Conservation (phyloP, 2,329 filamentous ascomycete species). For the Lecanicillium sp. region DNA sequence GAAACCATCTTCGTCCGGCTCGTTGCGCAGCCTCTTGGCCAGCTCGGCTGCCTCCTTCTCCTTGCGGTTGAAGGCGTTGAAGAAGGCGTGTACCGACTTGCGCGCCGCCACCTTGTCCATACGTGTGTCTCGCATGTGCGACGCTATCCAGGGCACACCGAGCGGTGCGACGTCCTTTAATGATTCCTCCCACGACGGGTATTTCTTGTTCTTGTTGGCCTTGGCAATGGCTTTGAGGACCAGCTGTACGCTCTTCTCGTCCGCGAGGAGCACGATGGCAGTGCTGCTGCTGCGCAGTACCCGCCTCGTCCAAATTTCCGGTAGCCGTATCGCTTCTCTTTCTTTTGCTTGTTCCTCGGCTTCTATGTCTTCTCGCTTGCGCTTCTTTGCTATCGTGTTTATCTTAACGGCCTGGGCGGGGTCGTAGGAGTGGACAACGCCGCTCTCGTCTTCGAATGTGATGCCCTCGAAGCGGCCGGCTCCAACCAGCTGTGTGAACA, state of each 20-base stretch:
- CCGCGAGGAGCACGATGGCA: conserved; percentile 77
- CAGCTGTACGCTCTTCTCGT: conserved; percentile 68
- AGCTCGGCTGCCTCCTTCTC: conserved; percentile 58
- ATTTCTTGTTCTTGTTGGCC: conserved; percentile 51
- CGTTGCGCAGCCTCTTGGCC: conserved; percentile 61
- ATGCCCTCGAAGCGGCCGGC: conserved; percentile 73
- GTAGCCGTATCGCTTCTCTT: conserved; percentile 57
- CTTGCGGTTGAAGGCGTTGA: conserved; percentile 70
- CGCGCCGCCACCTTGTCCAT: conserved; percentile 64
- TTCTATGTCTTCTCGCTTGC: conserved; percentile 43
- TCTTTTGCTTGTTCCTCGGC: conserved; percentile 47
- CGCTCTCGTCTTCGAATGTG: conserved; percentile 60
- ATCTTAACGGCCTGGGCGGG: conserved; percentile 42
- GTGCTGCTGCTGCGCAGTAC: conserved; percentile 69
- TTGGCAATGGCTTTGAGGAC: conserved; percentile 70
- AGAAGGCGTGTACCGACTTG: conserved; percentile 74
- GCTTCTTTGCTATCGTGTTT: conserved; percentile 35
- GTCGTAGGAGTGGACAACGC: conserved; percentile 32
- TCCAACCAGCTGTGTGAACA: conserved; percentile 71
- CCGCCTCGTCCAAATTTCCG: conserved; percentile 65
- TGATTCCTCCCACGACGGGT: conserved; percentile 63
- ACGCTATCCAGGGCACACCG: conserved; percentile 52
- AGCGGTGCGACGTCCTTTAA: conserved; percentile 50
- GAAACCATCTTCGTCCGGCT: conserved; percentile 93
- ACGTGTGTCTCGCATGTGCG: conserved; percentile 66